Conservation (phyloP, 2,329 filamentous ascomycete genomes). For the Fusarium brevicatenulatum region DNA sequence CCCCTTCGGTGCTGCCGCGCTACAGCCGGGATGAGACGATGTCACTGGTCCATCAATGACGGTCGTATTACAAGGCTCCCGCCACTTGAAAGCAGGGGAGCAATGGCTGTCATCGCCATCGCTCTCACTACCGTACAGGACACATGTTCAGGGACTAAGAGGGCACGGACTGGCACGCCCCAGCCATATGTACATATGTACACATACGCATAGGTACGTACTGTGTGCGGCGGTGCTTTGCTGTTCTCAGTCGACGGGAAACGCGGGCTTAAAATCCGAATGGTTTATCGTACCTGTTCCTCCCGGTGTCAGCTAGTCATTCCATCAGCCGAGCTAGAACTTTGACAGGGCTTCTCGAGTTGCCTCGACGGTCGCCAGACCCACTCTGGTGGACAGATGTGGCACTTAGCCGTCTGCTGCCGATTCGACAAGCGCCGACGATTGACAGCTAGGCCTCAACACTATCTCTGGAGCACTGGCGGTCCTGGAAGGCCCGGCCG, state of each 20-base stretch:
- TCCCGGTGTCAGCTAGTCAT: constrained; percentile 3
- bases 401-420: constrained; percentile 36
- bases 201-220: neutral
- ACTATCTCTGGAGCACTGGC: constrained; percentile 30
- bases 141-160: neutral
- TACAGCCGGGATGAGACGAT: constrained; percentile 24
- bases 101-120: constrained; percentile 13
- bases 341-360: constrained; percentile 42
- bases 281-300: constrained; percentile 2
- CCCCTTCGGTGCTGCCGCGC: constrained; percentile 35
- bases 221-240: neutral
- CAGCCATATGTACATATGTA: neutral
- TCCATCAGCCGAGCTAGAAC: constrained; percentile 40
- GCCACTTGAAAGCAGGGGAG: constrained; percentile 20
- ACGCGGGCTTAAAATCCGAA: neutral
- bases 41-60: constrained; percentile 31
- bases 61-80: constrained; percentile 24
- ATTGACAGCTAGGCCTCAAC: constrained; percentile 41
- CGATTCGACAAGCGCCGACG: constrained; percentile 33
- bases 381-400: constrained; percentile 25
- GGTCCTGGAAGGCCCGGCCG: constrained; percentile 31
- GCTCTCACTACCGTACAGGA: neutral
- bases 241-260: neutral
- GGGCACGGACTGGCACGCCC: constrained; percentile 9
- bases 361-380: constrained; percentile 29